Percentiles rank a stretch among this genome's conserved stretches.
Conservation (phyloP, 2,329 filamentous ascomycete genomes). For the Ceratocystis huliohia region DNA sequence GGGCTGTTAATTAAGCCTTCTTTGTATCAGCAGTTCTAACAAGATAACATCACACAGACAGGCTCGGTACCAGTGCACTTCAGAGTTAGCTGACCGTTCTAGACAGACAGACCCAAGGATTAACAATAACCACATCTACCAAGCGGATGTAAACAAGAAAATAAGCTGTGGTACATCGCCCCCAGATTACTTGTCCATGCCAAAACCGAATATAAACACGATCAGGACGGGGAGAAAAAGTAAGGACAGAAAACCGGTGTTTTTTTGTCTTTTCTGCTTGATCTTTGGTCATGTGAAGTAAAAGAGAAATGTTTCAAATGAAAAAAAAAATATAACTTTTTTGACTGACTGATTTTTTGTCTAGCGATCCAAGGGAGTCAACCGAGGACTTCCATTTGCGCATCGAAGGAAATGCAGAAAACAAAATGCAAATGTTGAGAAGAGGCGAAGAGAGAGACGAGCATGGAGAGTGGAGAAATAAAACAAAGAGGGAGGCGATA, state of each 20-base stretch:
- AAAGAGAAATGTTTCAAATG: background rate
- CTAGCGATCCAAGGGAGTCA: conserved; percentile 13
- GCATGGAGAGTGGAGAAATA: background rate
- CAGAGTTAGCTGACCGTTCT: too few species aligned
- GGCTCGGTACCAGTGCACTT: too few species aligned
- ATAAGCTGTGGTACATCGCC: too few species aligned
- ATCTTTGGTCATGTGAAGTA: background rate
- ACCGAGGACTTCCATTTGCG: conserved; percentile 8
- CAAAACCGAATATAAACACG: too few species aligned
- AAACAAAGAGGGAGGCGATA: background rate
- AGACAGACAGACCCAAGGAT: too few species aligned
- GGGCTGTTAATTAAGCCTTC: too few species aligned
- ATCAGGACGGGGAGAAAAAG: too few species aligned
- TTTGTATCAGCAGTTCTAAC: too few species aligned
- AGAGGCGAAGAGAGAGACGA: background rate
- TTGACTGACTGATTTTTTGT: conserved; percentile 20
- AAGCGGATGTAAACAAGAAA: background rate
- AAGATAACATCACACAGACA: too few species aligned
- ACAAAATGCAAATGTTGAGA: conserved; percentile 15
- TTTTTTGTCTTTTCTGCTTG: too few species aligned
- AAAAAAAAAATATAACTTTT: conserved; percentile 20
- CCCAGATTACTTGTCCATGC: too few species aligned
- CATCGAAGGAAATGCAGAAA: conserved; percentile 11
- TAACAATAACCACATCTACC: background rate
- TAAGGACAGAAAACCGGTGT: background rate